Evolutionary conservation across 2,329 filamentous ascomycete genomes (phyloP).

Genomic region (Exophiala sideris): DNA sequence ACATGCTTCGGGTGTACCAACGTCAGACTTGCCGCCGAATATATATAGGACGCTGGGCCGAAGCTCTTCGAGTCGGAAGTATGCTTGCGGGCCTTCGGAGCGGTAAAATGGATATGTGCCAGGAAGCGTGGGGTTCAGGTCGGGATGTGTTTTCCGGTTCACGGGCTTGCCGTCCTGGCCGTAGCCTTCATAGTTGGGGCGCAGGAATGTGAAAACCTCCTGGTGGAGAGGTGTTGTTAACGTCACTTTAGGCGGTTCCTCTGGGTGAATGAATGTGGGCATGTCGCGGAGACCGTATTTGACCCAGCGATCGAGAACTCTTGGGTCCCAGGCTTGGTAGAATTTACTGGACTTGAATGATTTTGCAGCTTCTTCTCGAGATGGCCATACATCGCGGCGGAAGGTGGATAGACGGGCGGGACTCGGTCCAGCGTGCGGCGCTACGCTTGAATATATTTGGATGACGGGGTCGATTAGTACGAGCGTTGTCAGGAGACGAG

Average conservation of each 20-base stretch:
- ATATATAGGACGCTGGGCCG: slow-evolving; percentile 47
- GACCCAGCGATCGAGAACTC: slow-evolving; percentile 73
- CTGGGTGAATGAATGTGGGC: slow-evolving; percentile 55
- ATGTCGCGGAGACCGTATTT: slow-evolving; percentile 70
- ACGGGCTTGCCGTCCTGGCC: slow-evolving; percentile 42
- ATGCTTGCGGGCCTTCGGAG: slow-evolving; percentile 39
- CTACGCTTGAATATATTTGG: slow-evolving; percentile 41
- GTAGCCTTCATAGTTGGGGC: slow-evolving; percentile 60
- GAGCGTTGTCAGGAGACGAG: slow-evolving; percentile 68
- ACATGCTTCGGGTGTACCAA: slow-evolving; percentile 38
- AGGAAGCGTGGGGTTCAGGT: slow-evolving; percentile 38
- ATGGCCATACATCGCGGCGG: slow-evolving; percentile 80
- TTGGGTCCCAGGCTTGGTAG: slow-evolving; percentile 76
- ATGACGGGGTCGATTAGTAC: slow-evolving; percentile 65
- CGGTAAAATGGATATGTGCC: slow-evolving; percentile 44
- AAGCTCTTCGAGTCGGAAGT: slow-evolving; percentile 40
- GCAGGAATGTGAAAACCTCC: slow-evolving; percentile 61
- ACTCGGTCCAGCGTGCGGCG: slow-evolving; percentile 11
- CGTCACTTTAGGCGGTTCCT: slow-evolving; percentile 60
- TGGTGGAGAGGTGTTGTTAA: slow-evolving; percentile 79
- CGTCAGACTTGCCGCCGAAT: slow-evolving; percentile 43
- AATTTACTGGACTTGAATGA: slow-evolving; percentile 68
- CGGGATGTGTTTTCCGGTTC: slow-evolving; percentile 44
- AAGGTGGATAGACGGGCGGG: slow-evolving; percentile 68
- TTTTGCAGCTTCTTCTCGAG: slow-evolving; percentile 63